A percentile compares a stretch with the other conserved stretches of the same genome.
Evolutionary conservation across 495 filamentous ascomycete genomes (phyloP).

Genomic region (Trichoderma virens): DNA sequence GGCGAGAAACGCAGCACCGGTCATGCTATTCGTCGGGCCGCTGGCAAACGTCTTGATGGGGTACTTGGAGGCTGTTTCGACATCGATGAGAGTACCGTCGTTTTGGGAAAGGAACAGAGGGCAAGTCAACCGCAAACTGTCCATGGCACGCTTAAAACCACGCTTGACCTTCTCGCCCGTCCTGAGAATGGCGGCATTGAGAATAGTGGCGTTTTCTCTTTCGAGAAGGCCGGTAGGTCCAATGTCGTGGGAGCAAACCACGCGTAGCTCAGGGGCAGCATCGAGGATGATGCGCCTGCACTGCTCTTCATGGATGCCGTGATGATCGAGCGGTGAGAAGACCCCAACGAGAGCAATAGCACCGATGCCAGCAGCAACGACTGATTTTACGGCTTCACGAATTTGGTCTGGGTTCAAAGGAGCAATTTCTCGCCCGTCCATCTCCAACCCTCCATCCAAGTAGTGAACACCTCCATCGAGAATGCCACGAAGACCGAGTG

Average conservation of each 20-base stretch:
- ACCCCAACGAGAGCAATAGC: slow-evolving; percentile 31
- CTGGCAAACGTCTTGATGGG: slow-evolving; percentile 45
- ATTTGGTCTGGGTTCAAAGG: slow-evolving; percentile 13
- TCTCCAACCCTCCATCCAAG: slow-evolving; percentile 36
- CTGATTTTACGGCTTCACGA: slow-evolving; percentile 14
- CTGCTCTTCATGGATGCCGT: slow-evolving; percentile 17
- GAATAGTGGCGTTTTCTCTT: slow-evolving; percentile 46
- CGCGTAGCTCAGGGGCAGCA: slow-evolving; percentile 12
- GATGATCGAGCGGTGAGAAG: slow-evolving; percentile 28
- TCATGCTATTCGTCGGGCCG: slow-evolving; percentile 47
- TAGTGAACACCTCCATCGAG: slow-evolving; percentile 30
- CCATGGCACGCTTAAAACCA: slow-evolving; percentile 35
- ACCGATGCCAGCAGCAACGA: slow-evolving; percentile 16
- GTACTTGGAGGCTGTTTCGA: slow-evolving; percentile 32
- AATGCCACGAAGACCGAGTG: slow-evolving; percentile 24
- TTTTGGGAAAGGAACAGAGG: slow-evolving; percentile 47
- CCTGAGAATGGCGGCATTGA: slow-evolving; percentile 41
- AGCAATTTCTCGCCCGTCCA: slow-evolving; percentile 31
- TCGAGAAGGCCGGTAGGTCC: slow-evolving; percentile 33
- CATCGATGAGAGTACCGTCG: slow-evolving; percentile 41
- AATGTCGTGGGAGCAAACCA: slow-evolving; percentile 32
- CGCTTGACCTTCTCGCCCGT: slow-evolving; percentile 38
- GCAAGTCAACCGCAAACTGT: slow-evolving; percentile 32
- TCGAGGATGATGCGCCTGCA: slow-evolving; percentile 7
- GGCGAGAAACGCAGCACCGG: slow-evolving; percentile 39